Evolutionary conservation across 2,329 filamentous ascomycete genomes (phyloP), one percentile per base, ranked within the genome.

Genomic region (Curvularia sp.): DNA sequence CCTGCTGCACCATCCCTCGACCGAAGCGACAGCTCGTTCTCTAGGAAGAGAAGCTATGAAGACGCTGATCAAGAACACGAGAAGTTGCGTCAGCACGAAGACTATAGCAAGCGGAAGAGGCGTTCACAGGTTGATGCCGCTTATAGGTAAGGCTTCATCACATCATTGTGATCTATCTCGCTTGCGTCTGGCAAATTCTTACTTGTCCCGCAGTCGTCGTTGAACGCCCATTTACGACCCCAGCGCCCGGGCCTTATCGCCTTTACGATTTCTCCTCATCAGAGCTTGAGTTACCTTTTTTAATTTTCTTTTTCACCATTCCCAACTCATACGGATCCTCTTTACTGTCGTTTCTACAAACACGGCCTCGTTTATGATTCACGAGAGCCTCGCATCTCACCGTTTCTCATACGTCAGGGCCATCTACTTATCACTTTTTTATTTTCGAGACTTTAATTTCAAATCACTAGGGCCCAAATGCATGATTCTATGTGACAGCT

Each of bases 11-110:
- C 73, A 9, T 59, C 64, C 10, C 58, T 75, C 15, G 43, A 68
- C 13, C 68, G 71, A 43, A 72, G 65, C 51, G 72, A 76, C 42
- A 77, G 72, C 58, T 74, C 70, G 4, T 63, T 71, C 48, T 65
- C 67, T 13, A 61, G 76, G 18, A 78, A 78, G 59, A 69, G 76
- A 46, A 76, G 74, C 51, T 75, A 76, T 41, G 73, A 75, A 39
- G 74, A 77, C 35, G 68, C 71, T 6, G 72, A 76, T 24, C 62
- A 71, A 28, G 66, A 70, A 31, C 67, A 75, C 28, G 71, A 68
- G 30, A 64, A 67, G n/a, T 44, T 64, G 49, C 70, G 68, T 24
- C 75, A 77, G 57, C 69, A 73, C n/a, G 75, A 77, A 22, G 75
- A 77, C 39, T 64, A 74, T 33, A 68, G 69, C 15, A 75, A 71